Evolutionary conservation across 371 early-diverging fungal species (phyloP).

Genomic region (Lichtheimia hyalospora): DNA sequence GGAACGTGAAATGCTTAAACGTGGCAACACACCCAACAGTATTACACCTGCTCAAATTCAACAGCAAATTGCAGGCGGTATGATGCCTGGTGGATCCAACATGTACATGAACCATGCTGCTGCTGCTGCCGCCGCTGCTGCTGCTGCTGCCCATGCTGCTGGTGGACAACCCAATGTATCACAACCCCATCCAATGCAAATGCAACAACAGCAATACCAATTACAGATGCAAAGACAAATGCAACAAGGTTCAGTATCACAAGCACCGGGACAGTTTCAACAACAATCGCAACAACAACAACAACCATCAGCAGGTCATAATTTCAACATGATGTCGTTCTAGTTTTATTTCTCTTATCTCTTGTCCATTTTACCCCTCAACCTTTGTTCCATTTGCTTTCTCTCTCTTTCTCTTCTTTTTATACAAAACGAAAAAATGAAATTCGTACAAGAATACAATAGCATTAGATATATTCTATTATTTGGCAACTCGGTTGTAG

Average conservation of each 20-base stretch:
- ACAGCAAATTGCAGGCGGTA: slow-evolving; percentile 30
- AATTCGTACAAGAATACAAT: too few relatives aligned
- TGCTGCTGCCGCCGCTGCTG: too few relatives aligned
- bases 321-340: slow-evolving; percentile 25
- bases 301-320: slow-evolving; percentile 14
- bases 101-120: slow-evolving; percentile 14
- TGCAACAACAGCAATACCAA: slow-evolving; percentile 19
- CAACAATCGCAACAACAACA: slow-evolving; percentile 15
- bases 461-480: slow-evolving; percentile 14
- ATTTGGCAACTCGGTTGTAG: slow-evolving; percentile 58
- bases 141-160: too few relatives aligned
- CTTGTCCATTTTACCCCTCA: too few relatives aligned
- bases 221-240: slow-evolving; percentile 20
- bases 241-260: slow-evolving; percentile 4
- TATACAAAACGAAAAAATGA: too few relatives aligned
- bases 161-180: slow-evolving; percentile 7
- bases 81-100: slow-evolving; percentile 3
- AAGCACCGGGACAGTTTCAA: slow-evolving; percentile 4
- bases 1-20: slow-evolving; percentile 46
- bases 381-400: neutral
- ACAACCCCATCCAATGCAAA: slow-evolving; percentile 13
- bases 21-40: slow-evolving; percentile 26
- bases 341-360: slow-evolving; percentile 1
- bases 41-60: slow-evolving; percentile 46
- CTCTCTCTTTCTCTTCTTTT: neutral